These are phyloP conservation scores for Rhododendron griersonianum DNA, from an alignment of 148 eudicot genomes.

Conservation along the genomic window DNA sequence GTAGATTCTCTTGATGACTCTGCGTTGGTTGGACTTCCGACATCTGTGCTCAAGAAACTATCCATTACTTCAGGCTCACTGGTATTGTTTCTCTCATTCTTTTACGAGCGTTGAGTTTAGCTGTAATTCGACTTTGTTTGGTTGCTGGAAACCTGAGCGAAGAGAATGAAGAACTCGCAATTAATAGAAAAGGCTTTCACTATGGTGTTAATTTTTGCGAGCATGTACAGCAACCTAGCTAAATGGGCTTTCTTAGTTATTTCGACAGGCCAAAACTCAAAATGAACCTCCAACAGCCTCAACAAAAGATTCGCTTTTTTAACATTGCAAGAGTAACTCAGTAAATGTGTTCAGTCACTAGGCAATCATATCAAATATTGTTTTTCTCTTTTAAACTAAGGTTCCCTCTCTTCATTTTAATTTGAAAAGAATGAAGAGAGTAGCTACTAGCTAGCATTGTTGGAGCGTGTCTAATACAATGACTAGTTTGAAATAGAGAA, in stretches of 20 bases:
- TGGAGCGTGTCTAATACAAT: too few species aligned
- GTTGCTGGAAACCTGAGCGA: background rate
- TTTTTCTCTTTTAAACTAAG: too few species aligned
- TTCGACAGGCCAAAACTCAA: too few species aligned
- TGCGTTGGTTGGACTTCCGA: constrained; percentile 70
- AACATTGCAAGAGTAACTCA: too few species aligned
- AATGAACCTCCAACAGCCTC: too few species aligned
- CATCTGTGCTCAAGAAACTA: constrained; percentile 56
- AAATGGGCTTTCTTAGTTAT: too few species aligned
- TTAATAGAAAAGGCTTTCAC: background rate
- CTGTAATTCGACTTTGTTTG: background rate
- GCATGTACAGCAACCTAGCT: background rate
- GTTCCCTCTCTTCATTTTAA: too few species aligned
- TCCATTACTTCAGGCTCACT: constrained; percentile 72
- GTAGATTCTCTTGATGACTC: constrained; percentile 44
- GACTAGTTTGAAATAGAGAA: background rate
- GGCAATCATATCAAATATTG: too few species aligned
- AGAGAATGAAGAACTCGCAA: background rate
- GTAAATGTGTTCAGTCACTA: too few species aligned
- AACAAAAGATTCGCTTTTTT: too few species aligned
- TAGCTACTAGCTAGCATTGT: too few species aligned
- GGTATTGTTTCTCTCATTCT: constrained; percentile 30
- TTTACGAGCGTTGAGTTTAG: background rate
- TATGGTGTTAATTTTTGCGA: background rate
- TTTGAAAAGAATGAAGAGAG: too few species aligned